Conservation (phyloP, 495 filamentous ascomycete genomes). For the Penicillium steckii region DNA sequence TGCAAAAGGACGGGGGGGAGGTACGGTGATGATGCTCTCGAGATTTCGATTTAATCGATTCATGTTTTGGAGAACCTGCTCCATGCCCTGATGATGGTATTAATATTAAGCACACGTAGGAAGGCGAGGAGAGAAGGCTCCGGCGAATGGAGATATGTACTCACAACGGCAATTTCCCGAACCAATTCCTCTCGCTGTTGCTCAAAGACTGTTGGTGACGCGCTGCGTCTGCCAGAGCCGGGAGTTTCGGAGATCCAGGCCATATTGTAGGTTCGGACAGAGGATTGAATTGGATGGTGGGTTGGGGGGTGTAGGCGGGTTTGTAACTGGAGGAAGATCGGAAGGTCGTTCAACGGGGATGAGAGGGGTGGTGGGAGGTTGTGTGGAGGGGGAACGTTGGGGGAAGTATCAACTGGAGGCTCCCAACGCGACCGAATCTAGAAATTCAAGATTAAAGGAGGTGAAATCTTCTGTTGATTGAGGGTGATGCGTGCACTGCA, state of each 20-base stretch:
- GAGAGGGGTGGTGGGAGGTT: too few relatives aligned
- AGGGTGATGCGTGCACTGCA: too few relatives aligned
- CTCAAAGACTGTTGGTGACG: slow-evolving; percentile 60
- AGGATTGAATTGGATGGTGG: neutral
- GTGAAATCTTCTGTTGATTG: too few relatives aligned
- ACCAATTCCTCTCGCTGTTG: slow-evolving; percentile 78
- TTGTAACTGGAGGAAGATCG: neutral
- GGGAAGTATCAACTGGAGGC: too few relatives aligned
- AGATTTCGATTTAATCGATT: slow-evolving; percentile 91
- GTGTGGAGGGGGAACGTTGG: too few relatives aligned
- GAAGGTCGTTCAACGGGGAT: too few relatives aligned
- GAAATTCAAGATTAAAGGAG: too few relatives aligned
- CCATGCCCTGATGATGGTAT: slow-evolving; percentile 66
- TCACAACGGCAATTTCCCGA: slow-evolving; percentile 73
- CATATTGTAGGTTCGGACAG: slow-evolving; percentile 5
- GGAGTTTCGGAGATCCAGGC: slow-evolving; percentile 20
- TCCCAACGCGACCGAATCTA: too few relatives aligned
- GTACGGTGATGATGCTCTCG: slow-evolving; percentile 86
- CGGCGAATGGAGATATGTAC: slow-evolving; percentile 21
- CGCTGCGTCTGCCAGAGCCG: slow-evolving; percentile 32
- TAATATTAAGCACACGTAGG: neutral
- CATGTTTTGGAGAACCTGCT: slow-evolving; percentile 92
- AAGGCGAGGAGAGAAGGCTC: neutral
- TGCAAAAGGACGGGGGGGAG: slow-evolving; percentile 15
- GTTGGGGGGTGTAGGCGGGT: neutral